Conservation (phyloP, 305 asterid genomes). For the Fraxinus baroniana region DNA sequence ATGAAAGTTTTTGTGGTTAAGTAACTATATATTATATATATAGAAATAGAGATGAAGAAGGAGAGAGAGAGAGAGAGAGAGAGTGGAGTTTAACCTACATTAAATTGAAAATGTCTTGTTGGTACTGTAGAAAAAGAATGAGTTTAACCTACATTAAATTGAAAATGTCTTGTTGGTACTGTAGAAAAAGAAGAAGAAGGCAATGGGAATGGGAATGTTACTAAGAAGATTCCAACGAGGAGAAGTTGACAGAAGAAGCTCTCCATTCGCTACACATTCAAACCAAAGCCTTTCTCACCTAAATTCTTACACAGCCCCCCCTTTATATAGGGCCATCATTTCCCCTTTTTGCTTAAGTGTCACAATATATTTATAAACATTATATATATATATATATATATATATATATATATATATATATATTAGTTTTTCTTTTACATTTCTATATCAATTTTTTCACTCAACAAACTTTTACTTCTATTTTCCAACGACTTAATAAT, state of each 20-base stretch:
- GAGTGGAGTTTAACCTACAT: conserved; percentile 28
- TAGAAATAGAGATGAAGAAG: neutral
- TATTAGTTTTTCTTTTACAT: neutral
- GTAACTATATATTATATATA: neutral
- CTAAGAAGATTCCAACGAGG: conserved; percentile 17
- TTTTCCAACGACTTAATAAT: neutral
- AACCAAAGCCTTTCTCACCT: neutral
- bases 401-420: too few relatives aligned
- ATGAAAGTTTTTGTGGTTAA: neutral
- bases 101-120: neutral
- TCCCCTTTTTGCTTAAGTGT: neutral
- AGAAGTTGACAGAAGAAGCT: conserved; percentile 22
- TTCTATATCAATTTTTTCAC: neutral
- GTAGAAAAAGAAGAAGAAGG: conserved; percentile 33
- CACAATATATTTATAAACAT: neutral
- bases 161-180: neutral
- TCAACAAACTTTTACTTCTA: neutral
- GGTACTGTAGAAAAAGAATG: too few relatives aligned
- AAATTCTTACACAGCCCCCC: conserved; percentile 3
- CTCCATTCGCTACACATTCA: conserved; percentile 22
- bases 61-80: neutral
- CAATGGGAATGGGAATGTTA: conserved; percentile 19
- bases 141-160: conserved; percentile 32
- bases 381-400: too few relatives aligned
- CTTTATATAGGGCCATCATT: conserved; percentile 21